Percentiles rank a stretch among this genome's conserved stretches.
phyloP scores from a whole-genome alignment of 2,329 filamentous ascomycete genomes.

The Colletotrichum sp. region DNA sequence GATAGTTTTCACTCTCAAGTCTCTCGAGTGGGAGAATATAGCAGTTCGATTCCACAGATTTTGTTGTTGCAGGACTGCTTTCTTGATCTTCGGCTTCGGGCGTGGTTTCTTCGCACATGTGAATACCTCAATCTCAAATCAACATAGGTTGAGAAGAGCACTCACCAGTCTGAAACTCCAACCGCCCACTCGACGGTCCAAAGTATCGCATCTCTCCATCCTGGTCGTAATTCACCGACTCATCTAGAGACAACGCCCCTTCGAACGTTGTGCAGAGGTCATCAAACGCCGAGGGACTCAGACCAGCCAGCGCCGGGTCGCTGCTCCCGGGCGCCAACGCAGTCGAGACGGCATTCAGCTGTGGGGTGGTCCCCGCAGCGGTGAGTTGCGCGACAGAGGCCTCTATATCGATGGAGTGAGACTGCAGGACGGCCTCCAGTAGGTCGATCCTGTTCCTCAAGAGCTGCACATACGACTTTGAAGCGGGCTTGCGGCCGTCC shows the following conservation, averaged over 20 bases:
- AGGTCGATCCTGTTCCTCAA: constrained; percentile 34
- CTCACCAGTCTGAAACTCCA: constrained; percentile 29
- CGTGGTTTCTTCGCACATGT: neutral
- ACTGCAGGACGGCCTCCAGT: constrained; percentile 32
- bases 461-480: constrained; percentile 38
- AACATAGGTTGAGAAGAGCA: neutral
- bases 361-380: neutral
- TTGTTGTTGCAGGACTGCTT: neutral
- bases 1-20: neutral
- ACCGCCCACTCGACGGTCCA: constrained; percentile 38
- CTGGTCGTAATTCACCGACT: constrained; percentile 37
- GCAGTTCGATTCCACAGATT: neutral
- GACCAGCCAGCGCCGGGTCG: neutral
- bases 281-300: constrained; percentile 2
- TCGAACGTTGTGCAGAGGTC: constrained; percentile 27
- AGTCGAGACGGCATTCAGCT: neutral
- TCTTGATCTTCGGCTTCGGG: constrained; percentile 2
- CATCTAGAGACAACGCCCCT: constrained; percentile 37
- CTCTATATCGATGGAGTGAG: constrained; percentile 33
- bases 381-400: constrained; percentile 25
- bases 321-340: constrained; percentile 6
- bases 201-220: constrained; percentile 39
- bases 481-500: constrained; percentile 37
- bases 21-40: constrained; percentile 2
- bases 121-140: neutral